A percentile compares a stretch with the other conserved stretches of the same genome.
These are phyloP conservation scores for Vachellia collinsii DNA, from an alignment of 306 rosid species.

Conservation along the genomic window DNA sequence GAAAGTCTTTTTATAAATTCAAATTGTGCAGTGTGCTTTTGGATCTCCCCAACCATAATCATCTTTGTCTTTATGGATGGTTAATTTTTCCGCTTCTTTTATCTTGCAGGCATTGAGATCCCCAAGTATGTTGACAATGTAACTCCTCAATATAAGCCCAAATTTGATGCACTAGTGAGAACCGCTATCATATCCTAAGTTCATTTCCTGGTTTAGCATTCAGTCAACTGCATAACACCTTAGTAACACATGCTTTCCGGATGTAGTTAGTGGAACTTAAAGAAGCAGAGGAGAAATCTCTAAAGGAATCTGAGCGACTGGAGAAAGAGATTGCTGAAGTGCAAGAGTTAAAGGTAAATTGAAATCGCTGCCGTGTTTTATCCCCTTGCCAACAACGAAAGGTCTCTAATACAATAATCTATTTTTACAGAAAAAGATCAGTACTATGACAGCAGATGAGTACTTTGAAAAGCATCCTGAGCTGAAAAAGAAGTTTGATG, in stretches of 20 bases:
- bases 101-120: constrained; percentile 73
- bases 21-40: background rate
- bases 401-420: constrained; percentile 36
- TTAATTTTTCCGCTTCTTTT: constrained; percentile 1
- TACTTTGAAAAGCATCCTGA: constrained; percentile 94
- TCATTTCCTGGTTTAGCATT: background rate
- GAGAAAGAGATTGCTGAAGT: constrained; percentile 88
- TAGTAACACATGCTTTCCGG: constrained; percentile 21
- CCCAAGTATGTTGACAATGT: constrained; percentile 94
- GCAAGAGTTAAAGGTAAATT: constrained; percentile 82
- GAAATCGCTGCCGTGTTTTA: constrained; percentile 6
- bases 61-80: background rate
- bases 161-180: constrained; percentile 83
- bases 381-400: background rate
- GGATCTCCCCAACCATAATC: background rate
- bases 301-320: constrained; percentile 89
- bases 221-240: constrained; percentile 5
- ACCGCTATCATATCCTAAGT: background rate
- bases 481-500: constrained; percentile 88
- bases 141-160: constrained; percentile 89
- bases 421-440: constrained; percentile 68
- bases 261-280: constrained; percentile 86
- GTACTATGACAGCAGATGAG: constrained; percentile 96
- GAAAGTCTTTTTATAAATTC: background rate
- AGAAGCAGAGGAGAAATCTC: constrained; percentile 83